Percentiles rank a stretch among this genome's conserved stretches.
Conservation (phyloP, 2,329 filamentous ascomycete species). For the Neonectria magnoliae region DNA sequence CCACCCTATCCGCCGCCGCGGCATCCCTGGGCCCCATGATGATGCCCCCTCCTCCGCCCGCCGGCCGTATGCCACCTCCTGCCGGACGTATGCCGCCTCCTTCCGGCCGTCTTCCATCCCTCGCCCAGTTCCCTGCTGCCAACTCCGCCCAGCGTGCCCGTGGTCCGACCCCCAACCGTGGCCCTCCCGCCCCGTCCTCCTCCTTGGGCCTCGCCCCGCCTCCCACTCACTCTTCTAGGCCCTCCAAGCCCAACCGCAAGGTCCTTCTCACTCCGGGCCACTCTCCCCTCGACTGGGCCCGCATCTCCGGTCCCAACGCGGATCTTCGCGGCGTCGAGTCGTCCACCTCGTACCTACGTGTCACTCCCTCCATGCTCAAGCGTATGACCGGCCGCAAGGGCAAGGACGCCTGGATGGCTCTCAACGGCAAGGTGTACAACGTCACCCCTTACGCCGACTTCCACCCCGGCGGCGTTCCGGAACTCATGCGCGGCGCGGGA, state of each 20-base stretch:
- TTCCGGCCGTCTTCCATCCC: slow-evolving; percentile 45
- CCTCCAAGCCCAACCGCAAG: slow-evolving; percentile 70
- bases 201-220: slow-evolving; percentile 63
- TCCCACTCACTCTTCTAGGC: slow-evolving; percentile 62
- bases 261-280: slow-evolving; percentile 89
- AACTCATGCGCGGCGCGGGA: slow-evolving; percentile 72
- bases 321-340: slow-evolving; percentile 73
- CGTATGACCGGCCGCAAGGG: slow-evolving; percentile 83
- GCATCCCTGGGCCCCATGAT: slow-evolving; percentile 41
- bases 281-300: slow-evolving; percentile 96
- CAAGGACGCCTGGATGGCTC: slow-evolving; percentile 88
- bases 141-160: slow-evolving; percentile 63
- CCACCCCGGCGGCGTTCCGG: slow-evolving; percentile 86
- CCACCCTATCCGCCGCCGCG: slow-evolving; percentile 23
- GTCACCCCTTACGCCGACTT: slow-evolving; percentile 89
- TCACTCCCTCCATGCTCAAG: slow-evolving; percentile 84
- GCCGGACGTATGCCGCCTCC: slow-evolving; percentile 36
- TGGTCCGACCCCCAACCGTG: slow-evolving; percentile 55
- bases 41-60: slow-evolving; percentile 46
- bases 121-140: slow-evolving; percentile 59
- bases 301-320: slow-evolving; percentile 70
- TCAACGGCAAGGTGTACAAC: slow-evolving; percentile 93
- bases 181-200: slow-evolving; percentile 42
- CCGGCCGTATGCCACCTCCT: slow-evolving; percentile 46
- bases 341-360: slow-evolving; percentile 69